Percentiles rank a stretch among this genome's conserved stretches.
phyloP scores from a whole-genome alignment of 1,139 yeast species.

The Yamadazyma epiphylla region DNA sequence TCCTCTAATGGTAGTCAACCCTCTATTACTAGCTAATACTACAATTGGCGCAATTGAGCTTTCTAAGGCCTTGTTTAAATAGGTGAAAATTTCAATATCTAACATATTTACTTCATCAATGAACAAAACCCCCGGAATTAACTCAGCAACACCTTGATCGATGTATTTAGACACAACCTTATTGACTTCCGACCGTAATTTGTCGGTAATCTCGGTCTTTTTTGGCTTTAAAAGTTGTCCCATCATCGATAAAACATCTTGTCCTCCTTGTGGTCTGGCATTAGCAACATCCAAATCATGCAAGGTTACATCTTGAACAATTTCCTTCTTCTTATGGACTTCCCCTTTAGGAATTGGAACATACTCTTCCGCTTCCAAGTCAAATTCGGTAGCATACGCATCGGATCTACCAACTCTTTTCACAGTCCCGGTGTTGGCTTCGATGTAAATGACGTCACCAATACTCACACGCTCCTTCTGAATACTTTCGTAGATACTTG shows the following conservation, averaged over 20 bases:
- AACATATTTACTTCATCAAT: slow-evolving; percentile 98
- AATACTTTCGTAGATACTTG: slow-evolving; percentile 91
- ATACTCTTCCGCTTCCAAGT: slow-evolving; percentile 96
- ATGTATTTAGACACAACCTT: slow-evolving; percentile 94
- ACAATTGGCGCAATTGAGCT: slow-evolving; percentile 91
- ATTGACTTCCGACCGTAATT: slow-evolving; percentile 87
- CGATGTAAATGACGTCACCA: slow-evolving; percentile 96
- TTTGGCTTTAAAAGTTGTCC: slow-evolving; percentile 95
- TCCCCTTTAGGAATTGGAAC: slow-evolving; percentile 99
- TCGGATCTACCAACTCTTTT: slow-evolving; percentile 97
- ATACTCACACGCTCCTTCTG: slow-evolving; percentile 93
- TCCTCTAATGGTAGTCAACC: slow-evolving; percentile 87
- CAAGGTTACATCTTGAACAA: slow-evolving; percentile 93
- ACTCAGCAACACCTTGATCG: slow-evolving; percentile 97
- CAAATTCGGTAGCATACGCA: slow-evolving; percentile 97
- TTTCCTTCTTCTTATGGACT: slow-evolving; percentile 96
- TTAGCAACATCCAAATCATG: slow-evolving; percentile 96
- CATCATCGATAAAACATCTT: slow-evolving; percentile 97
- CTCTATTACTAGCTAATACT: slow-evolving; percentile 92
- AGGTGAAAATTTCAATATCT: slow-evolving; percentile 93
- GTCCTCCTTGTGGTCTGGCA: slow-evolving; percentile 98
- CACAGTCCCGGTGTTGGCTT: slow-evolving; percentile 96
- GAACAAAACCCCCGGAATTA: slow-evolving; percentile 95
- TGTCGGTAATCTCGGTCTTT: slow-evolving; percentile 98
- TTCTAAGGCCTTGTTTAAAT: slow-evolving; percentile 89